Percentiles rank a stretch among this genome's conserved stretches.
Evolutionary conservation across 495 filamentous ascomycete genomes (phyloP).

Genomic region (Daldinia loculata): DNA sequence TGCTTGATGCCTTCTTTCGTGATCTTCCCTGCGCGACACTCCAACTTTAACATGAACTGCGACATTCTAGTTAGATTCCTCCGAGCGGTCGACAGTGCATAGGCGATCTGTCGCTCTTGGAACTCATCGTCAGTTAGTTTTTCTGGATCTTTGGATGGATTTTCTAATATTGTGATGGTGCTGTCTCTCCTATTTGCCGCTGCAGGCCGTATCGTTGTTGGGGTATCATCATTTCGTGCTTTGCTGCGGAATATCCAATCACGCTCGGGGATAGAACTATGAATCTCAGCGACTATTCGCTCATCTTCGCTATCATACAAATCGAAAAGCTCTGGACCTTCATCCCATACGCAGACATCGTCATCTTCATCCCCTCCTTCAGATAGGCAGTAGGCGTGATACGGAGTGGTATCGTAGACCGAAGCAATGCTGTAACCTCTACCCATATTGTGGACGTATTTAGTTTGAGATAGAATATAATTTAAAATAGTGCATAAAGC

Average conservation of each 20-base stretch:
- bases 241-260: background rate
- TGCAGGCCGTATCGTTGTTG: background rate
- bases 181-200: background rate
- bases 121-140: constrained; percentile 25
- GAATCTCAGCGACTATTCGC: background rate
- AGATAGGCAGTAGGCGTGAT: constrained; percentile 31
- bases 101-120: constrained; percentile 24
- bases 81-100: constrained; percentile 27
- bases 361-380: constrained; percentile 33
- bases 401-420: constrained; percentile 31
- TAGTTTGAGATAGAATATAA: background rate
- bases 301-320: constrained; percentile 23
- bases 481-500: background rate
- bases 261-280: background rate
- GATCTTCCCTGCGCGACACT: constrained; percentile 40
- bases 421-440: background rate
- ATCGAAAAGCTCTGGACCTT: constrained; percentile 19
- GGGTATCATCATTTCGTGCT: background rate
- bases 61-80: constrained; percentile 39
- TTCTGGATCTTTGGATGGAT: background rate
- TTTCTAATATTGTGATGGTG: background rate
- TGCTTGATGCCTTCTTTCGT: constrained; percentile 41
- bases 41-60: constrained; percentile 43
- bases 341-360: constrained; percentile 35
- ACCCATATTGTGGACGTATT: constrained; percentile 2